Evolutionary conservation across 805 yeast species (phyloP).

Genomic region (Wickerhamiella spandovensis): DNA sequence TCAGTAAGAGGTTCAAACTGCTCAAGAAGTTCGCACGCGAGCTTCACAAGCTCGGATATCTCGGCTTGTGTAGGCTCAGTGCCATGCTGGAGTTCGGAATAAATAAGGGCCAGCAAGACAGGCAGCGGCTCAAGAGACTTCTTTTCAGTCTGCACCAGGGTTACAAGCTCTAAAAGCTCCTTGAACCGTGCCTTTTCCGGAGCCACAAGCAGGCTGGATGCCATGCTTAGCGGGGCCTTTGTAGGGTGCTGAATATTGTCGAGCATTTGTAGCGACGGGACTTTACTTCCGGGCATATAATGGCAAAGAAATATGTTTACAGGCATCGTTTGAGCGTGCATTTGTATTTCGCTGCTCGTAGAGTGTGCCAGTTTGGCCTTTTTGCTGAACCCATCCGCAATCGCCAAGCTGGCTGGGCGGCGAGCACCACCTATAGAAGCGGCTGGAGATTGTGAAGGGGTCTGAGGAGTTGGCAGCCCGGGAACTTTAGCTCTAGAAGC

Average conservation of each 20-base stretch:
- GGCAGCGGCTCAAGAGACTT: not conserved
- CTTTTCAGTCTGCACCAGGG: not conserved
- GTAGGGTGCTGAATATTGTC: not conserved
- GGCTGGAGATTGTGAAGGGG: not conserved
- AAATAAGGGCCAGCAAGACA: conserved; percentile 8
- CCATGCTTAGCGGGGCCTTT: not conserved
- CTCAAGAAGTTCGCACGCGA: conserved; percentile 3
- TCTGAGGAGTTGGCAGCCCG: not conserved
- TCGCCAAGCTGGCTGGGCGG: conserved; percentile 6
- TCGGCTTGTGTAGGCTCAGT: not conserved
- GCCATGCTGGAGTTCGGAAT: conserved; percentile 2
- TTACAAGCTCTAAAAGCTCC: not conserved
- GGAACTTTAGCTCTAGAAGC: not conserved
- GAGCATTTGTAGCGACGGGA: not conserved
- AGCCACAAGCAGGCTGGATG: not conserved
- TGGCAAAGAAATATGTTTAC: not conserved
- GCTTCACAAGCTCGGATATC: not conserved
- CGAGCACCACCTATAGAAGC: conserved; percentile 4
- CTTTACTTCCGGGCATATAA: not conserved
- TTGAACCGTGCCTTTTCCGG: not conserved
- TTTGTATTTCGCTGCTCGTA: not conserved
- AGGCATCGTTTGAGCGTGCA: not conserved
- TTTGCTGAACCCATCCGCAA: conserved; percentile 23
- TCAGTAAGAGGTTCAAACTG: conserved; percentile 6
- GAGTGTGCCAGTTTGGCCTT: not conserved